Conservation (phyloP, 2,329 filamentous ascomycete genomes). For the Xylaria multiplex region DNA sequence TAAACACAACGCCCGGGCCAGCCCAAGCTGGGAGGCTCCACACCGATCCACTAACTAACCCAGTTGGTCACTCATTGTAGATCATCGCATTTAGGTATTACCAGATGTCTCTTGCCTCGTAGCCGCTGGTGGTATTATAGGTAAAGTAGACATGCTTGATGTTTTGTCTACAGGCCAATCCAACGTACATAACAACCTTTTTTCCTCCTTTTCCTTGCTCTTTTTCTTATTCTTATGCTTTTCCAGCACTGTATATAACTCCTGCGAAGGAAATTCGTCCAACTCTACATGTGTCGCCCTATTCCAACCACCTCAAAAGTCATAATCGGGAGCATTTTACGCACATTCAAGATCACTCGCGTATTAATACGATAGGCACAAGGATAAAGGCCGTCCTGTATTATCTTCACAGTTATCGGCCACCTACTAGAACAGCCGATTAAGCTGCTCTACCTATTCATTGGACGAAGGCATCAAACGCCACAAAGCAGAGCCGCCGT, state of each 20-base stretch:
- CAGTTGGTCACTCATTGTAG: no score
- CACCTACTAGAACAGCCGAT: conserved; percentile 23
- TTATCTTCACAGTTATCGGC: conserved; percentile 16
- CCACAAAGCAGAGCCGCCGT: conserved; percentile 29
- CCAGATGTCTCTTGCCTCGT: no score
- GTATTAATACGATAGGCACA: background rate
- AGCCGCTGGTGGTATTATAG: no score
- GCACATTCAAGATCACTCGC: background rate
- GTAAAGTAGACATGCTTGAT: no score
- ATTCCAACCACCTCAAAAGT: no score
- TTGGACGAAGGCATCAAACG: conserved; percentile 33
- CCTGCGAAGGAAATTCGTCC: no score
- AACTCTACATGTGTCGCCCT: no score
- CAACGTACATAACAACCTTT: background rate
- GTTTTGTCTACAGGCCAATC: no score
- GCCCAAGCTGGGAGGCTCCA: background rate
- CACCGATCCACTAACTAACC: background rate
- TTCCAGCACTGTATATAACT: no score
- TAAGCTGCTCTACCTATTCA: conserved; percentile 29
- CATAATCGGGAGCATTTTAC: background rate
- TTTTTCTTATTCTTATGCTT: no score
- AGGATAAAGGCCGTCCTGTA: conserved; percentile 15
- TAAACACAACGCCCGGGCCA: conserved; percentile 49
- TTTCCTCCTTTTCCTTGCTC: no score
- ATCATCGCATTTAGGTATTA: no score